Conservation (phyloP, 305 asterid genomes). For the Solanum chacoense region DNA sequence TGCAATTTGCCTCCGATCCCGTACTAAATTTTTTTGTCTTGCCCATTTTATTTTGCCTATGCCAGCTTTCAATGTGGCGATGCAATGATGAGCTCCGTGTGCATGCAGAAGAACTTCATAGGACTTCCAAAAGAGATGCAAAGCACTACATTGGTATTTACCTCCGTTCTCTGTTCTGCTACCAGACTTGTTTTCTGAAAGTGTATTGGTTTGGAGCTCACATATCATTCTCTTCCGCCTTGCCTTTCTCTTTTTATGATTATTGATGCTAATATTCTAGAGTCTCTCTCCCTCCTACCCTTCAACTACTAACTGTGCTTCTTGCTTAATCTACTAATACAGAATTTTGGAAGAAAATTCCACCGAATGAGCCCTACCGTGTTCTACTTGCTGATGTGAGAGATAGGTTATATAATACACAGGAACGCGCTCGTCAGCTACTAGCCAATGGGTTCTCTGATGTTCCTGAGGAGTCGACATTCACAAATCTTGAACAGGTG, state of each 20-base stretch:
- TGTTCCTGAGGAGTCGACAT: slow-evolving; percentile 14
- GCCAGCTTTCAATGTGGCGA: slow-evolving; percentile 73
- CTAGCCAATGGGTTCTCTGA: slow-evolving; percentile 16
- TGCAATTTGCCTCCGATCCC: neutral
- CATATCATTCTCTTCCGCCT: neutral
- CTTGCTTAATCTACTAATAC: slow-evolving; percentile 7
- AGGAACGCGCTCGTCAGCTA: slow-evolving; percentile 74
- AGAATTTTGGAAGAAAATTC: slow-evolving; percentile 94
- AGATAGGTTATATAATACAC: slow-evolving; percentile 78
- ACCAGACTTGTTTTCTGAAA: neutral
- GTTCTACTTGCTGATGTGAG: slow-evolving; percentile 85
- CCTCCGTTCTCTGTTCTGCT: neutral
- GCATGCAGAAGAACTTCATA: slow-evolving; percentile 45
- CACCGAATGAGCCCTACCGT: slow-evolving; percentile 83
- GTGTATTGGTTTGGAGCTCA: neutral
- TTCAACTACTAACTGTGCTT: neutral
- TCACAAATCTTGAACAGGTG: slow-evolving; percentile 41
- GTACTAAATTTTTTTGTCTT: neutral
- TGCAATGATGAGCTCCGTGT: slow-evolving; percentile 60
- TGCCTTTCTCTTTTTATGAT: neutral
- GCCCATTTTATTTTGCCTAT: neutral
- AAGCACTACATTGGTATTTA: slow-evolving; percentile 55
- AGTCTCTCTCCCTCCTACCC: neutral
- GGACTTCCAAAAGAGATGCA: slow-evolving; percentile 44
- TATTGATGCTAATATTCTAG: neutral